Conservation (phyloP, 345 rosid genomes). For the Populus nigra region DNA sequence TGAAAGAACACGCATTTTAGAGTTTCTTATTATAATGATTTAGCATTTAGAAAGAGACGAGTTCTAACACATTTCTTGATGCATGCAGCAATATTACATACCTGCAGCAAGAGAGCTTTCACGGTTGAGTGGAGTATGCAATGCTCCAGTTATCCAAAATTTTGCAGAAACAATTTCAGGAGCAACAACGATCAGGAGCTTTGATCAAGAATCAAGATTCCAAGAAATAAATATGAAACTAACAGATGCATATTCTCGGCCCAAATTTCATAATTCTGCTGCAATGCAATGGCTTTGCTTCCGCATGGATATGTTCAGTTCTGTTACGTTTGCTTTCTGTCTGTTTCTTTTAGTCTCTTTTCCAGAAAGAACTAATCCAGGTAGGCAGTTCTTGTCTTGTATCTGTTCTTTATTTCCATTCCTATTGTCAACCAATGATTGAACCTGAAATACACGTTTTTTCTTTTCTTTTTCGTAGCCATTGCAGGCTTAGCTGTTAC, state of each 20-base stretch:
- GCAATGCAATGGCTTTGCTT: slow-evolving; percentile 74
- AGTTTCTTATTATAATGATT: background rate
- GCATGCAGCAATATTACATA: slow-evolving; percentile 57
- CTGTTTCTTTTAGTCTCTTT: slow-evolving; percentile 48
- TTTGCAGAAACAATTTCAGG: slow-evolving; percentile 79
- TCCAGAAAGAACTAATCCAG: slow-evolving; percentile 59
- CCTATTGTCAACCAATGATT: background rate
- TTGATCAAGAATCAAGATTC: slow-evolving; percentile 66
- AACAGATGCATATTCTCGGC: slow-evolving; percentile 44
- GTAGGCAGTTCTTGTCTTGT: slow-evolving; percentile 28
- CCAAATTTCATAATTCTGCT: slow-evolving; percentile 41
- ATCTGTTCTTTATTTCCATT: background rate
- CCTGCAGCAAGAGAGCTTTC: slow-evolving; percentile 69
- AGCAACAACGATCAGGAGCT: slow-evolving; percentile 62
- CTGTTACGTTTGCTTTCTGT: slow-evolving; percentile 44
- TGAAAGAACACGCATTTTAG: too few relatives aligned
- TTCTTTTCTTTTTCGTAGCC: slow-evolving; percentile 29
- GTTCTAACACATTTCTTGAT: background rate
- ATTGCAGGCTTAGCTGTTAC: slow-evolving; percentile 85
- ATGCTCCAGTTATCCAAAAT: slow-evolving; percentile 68
- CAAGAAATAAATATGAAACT: slow-evolving; percentile 41
- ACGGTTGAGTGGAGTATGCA: slow-evolving; percentile 59
- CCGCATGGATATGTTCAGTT: slow-evolving; percentile 44
- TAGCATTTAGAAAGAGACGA: background rate
- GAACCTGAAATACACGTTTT: slow-evolving; percentile 4